Percentiles rank a stretch among this genome's conserved stretches.
These are phyloP conservation scores for Dendrobium catenatum DNA, from an alignment of 106 monocot genomes.

Conservation along the genomic window DNA sequence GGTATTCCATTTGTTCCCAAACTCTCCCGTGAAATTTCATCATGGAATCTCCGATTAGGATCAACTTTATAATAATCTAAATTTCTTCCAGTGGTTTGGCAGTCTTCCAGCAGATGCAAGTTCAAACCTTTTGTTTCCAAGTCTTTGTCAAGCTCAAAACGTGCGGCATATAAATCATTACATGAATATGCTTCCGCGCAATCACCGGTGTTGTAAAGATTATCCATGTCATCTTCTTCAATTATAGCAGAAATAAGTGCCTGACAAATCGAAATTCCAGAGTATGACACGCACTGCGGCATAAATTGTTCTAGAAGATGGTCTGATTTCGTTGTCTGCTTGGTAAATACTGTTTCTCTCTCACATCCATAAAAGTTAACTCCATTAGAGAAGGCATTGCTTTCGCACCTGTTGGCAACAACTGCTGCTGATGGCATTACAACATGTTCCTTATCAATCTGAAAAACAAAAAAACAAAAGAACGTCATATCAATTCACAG, in stretches of 20 bases:
- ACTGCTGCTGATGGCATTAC: constrained; percentile 23
- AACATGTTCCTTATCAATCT: constrained; percentile 27
- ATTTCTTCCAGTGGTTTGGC: constrained; percentile 14
- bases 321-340: constrained; percentile 20
- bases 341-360: constrained; percentile 8
- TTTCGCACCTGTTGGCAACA: constrained; percentile 5
- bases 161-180: constrained; percentile 16
- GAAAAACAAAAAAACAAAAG: neutral
- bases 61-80: constrained; percentile 23
- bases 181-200: constrained; percentile 15
- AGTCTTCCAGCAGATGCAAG: constrained; percentile 7
- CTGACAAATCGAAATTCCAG: constrained; percentile 55
- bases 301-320: constrained; percentile 27
- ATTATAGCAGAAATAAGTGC: constrained; percentile 67
- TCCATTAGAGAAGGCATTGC: constrained; percentile 20
- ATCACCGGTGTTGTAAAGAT: constrained; percentile 12
- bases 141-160: constrained; percentile 25
- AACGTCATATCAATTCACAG: neutral
- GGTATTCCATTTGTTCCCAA: constrained; percentile 10
- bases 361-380: constrained; percentile 8
- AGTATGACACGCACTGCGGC: neutral
- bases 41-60: constrained; percentile 20
- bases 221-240: constrained; percentile 47
- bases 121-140: constrained; percentile 19
- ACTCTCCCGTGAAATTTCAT: constrained; percentile 16